Conservation (phyloP, 2,329 filamentous ascomycete species). For the Thermothelomyces thermophilus region DNA sequence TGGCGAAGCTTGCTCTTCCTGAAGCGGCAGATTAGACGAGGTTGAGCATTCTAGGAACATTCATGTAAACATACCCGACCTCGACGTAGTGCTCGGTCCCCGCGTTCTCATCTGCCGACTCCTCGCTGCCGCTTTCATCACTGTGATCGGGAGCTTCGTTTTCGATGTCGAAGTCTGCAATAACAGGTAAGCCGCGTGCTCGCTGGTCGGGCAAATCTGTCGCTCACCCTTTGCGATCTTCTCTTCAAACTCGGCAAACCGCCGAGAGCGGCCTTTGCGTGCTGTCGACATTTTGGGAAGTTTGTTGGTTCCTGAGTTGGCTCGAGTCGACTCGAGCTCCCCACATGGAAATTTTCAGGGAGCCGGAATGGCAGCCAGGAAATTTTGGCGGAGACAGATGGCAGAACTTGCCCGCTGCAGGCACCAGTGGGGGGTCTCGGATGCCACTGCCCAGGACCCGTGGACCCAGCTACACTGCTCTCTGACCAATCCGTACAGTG, state of each 20-base stretch:
- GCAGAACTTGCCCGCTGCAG: conserved; percentile 32
- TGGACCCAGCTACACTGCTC: no score
- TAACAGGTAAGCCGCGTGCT: neutral
- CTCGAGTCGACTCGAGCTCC: conserved; percentile 9
- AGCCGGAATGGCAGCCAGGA: conserved; percentile 27
- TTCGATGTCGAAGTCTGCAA: conserved; percentile 74
- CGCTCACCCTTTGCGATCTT: conserved; percentile 53
- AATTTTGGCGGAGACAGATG: conserved; percentile 45
- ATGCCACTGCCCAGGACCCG: conserved; percentile 5
- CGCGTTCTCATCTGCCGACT: conserved; percentile 28
- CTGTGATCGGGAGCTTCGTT: conserved; percentile 52
- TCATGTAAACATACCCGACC: conserved; percentile 50
- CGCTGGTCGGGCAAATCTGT: neutral
- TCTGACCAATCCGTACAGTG: no score
- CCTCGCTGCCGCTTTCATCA: conserved; percentile 41
- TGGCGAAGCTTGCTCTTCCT: conserved; percentile 80
- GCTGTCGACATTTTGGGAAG: conserved; percentile 23
- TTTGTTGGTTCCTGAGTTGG: neutral
- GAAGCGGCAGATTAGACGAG: conserved; percentile 12
- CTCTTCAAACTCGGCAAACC: conserved; percentile 58
- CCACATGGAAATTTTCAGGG: conserved; percentile 26
- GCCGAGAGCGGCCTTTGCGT: conserved; percentile 43
- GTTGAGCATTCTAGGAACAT: neutral
- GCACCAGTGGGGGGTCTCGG: conserved; percentile 4
- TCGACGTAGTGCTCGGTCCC: conserved; percentile 78